Percentiles rank a stretch among this genome's conserved stretches.
Evolutionary conservation across 805 yeast genomes (phyloP).

Genomic region (Candida pseudoglaebosa): DNA sequence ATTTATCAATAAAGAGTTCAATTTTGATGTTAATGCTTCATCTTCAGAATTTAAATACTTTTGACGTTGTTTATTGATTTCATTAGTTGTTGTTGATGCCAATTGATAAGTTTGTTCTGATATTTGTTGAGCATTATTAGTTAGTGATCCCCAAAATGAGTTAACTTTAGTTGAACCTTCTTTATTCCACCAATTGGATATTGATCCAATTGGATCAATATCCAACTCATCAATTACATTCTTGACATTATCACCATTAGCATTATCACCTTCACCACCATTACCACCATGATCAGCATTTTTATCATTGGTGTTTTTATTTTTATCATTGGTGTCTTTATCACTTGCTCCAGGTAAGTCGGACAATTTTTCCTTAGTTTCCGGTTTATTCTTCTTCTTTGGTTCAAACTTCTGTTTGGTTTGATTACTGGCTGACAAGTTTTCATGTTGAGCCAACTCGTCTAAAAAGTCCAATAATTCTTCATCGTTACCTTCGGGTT

Average conservation of each 20-base stretch:
- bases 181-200: slow-evolving; percentile 81
- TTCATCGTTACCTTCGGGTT: slow-evolving; percentile 40
- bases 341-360: too few species aligned
- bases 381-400: slow-evolving; percentile 10
- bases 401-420: slow-evolving; percentile 31
- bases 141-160: slow-evolving; percentile 66
- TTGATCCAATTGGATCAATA: slow-evolving; percentile 59
- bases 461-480: slow-evolving; percentile 58
- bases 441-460: slow-evolving; percentile 64
- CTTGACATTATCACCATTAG: background rate
- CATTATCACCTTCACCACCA: background rate
- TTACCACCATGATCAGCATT: background rate
- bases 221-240: slow-evolving; percentile 17
- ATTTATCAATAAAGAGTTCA: slow-evolving; percentile 28
- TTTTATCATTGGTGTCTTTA: slow-evolving; percentile 1
- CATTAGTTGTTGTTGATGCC: slow-evolving; percentile 44
- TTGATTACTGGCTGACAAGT: slow-evolving; percentile 19
- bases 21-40: slow-evolving; percentile 12
- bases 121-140: slow-evolving; percentile 44
- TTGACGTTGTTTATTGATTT: slow-evolving; percentile 37
- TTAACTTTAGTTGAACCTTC: slow-evolving; percentile 65
- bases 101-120: slow-evolving; percentile 50
- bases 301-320: background rate
- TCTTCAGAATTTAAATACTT: slow-evolving; percentile 23
- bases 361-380: too few species aligned